These are phyloP conservation scores for Oryza officinalis DNA, from an alignment of 176 grass and related monocot genomes.

Conservation along the genomic window DNA sequence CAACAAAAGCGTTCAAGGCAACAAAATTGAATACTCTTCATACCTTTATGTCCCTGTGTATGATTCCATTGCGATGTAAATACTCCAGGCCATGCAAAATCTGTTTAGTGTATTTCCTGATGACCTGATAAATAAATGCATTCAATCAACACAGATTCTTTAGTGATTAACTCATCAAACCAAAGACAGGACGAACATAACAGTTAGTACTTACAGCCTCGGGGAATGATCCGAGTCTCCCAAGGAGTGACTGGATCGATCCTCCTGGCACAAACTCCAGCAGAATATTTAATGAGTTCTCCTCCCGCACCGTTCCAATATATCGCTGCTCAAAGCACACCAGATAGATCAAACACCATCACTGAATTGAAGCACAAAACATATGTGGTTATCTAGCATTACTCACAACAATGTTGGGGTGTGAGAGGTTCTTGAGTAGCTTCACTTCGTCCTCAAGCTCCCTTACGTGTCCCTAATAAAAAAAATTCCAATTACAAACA, in stretches of 20 bases:
- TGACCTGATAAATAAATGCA: constrained; percentile 60
- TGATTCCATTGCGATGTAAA: constrained; percentile 89
- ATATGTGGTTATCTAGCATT: not conserved
- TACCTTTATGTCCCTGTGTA: constrained; percentile 98
- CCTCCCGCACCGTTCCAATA: constrained; percentile 78
- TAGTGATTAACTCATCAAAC: constrained; percentile 1
- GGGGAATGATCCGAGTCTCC: constrained; percentile 86
- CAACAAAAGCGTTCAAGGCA: not conserved
- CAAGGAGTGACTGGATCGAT: constrained; percentile 83
- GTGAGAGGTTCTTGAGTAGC: constrained; percentile 86
- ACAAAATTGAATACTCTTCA: constrained; percentile 1
- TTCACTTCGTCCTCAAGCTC: constrained; percentile 96
- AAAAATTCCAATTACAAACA: not conserved
- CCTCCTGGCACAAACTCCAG: constrained; percentile 96
- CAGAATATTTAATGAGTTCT: constrained; percentile 82
- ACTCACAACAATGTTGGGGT: constrained; percentile 94
- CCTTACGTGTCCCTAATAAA: constrained; percentile 68
- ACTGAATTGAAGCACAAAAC: not conserved
- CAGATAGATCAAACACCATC: not conserved
- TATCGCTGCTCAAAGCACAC: constrained; percentile 63
- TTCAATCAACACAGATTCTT: not conserved
- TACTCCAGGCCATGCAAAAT: constrained; percentile 84
- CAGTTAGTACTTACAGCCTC: constrained; percentile 64
- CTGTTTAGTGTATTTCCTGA: constrained; percentile 87
- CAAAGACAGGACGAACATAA: not conserved